A percentile compares a stretch with the other conserved stretches of the same genome.
Evolutionary conservation across 345 rosid genomes (phyloP).

Genomic region (Bretschneidera sinensis): DNA sequence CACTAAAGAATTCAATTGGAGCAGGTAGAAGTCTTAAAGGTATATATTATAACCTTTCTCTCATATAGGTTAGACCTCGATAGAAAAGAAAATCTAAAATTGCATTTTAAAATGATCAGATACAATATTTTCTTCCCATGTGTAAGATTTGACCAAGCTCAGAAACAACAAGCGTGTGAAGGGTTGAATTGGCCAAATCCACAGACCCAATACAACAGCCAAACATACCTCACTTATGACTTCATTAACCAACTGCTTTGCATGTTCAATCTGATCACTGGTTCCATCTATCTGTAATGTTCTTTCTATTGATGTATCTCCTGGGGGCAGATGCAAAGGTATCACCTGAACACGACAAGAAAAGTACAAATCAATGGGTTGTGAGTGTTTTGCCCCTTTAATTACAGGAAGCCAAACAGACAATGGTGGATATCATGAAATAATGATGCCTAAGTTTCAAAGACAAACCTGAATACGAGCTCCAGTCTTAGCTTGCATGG

Average conservation of each 20-base stretch:
- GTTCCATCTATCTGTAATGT: slow-evolving; percentile 90
- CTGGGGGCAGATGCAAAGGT: slow-evolving; percentile 96
- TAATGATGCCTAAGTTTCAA: background rate
- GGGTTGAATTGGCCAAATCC: slow-evolving; percentile 23
- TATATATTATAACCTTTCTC: too few relatives aligned
- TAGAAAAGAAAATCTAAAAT: too few relatives aligned
- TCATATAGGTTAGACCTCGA: too few relatives aligned
- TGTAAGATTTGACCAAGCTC: slow-evolving; percentile 1
- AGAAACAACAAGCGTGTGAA: background rate
- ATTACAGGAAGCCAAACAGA: background rate
- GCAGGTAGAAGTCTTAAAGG: too few relatives aligned
- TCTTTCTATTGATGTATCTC: slow-evolving; percentile 75
- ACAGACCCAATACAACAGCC: slow-evolving; percentile 25
- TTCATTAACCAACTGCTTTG: slow-evolving; percentile 86
- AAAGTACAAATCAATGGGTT: background rate
- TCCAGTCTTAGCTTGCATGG: slow-evolving; percentile 86
- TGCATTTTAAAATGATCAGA: too few relatives aligned
- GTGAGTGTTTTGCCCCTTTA: background rate
- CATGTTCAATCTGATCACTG: slow-evolving; percentile 80
- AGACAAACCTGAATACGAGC: slow-evolving; percentile 90
- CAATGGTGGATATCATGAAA: background rate
- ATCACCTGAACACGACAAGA: slow-evolving; percentile 50
- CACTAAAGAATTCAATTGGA: background rate
- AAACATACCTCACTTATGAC: slow-evolving; percentile 93
- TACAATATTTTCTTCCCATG: too few relatives aligned